phyloP scores from a whole-genome alignment of 2,329 filamentous ascomycete species.

The Cercospora sojina region DNA sequence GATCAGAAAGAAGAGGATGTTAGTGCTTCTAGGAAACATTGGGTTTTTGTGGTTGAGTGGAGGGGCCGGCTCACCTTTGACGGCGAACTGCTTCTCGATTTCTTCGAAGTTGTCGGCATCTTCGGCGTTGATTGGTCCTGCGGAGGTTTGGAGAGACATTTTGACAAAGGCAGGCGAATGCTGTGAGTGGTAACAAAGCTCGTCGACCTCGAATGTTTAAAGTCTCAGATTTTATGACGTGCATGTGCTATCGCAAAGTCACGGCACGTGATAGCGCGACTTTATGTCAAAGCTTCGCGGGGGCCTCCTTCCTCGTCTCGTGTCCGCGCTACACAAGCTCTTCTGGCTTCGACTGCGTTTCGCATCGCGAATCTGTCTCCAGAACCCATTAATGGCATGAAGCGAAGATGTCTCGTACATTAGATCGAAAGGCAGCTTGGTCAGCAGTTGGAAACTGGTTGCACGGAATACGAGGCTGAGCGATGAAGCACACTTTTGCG shows the following conservation, averaged over 20 bases:
- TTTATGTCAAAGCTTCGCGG: not conserved
- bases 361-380: not conserved
- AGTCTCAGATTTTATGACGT: conserved; percentile 5
- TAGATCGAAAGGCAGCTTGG: not conserved
- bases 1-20: not conserved
- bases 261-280: not conserved
- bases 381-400: not conserved
- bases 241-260: not conserved
- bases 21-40: not conserved
- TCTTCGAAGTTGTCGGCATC: conserved; percentile 61
- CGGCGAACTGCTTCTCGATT: conserved; percentile 99
- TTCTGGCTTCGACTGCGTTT: not conserved
- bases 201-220: not conserved
- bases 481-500: not conserved
- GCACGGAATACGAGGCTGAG: not conserved
- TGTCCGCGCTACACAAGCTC: not conserved
- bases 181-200: not conserved
- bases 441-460: not conserved
- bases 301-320: not conserved
- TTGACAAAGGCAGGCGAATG: not conserved
- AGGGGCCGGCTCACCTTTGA: conserved; percentile 66
- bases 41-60: not conserved
- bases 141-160: conserved; percentile 14
- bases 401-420: not conserved
- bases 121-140: conserved; percentile 47